A percentile compares a stretch with the other conserved stretches of the same genome.
Conservation (phyloP, 2,329 filamentous ascomycete species). For the Truncatella angustata region DNA sequence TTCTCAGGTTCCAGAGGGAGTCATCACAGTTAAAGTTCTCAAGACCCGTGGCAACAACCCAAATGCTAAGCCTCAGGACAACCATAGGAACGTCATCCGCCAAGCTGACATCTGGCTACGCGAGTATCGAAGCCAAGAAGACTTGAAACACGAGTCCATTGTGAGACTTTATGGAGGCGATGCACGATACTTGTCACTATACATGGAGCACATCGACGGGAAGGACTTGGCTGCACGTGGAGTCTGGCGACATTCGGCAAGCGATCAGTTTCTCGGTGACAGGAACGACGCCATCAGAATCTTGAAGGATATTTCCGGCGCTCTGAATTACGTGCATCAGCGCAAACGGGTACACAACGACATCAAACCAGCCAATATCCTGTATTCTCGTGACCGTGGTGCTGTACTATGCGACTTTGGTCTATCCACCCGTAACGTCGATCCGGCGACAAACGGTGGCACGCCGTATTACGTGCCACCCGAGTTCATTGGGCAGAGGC, state of each 20-base stretch:
- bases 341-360: constrained; percentile 58
- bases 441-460: constrained; percentile 49
- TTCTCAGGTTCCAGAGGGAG: constrained; percentile 49
- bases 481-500: constrained; percentile 56
- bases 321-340: constrained; percentile 55
- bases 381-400: constrained; percentile 57
- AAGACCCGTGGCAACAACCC: constrained; percentile 47
- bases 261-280: constrained; percentile 49
- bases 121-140: constrained; percentile 55
- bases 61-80: constrained; percentile 44
- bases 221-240: constrained; percentile 49
- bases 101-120: constrained; percentile 61
- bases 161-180: constrained; percentile 59
- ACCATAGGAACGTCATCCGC: constrained; percentile 54
- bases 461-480: constrained; percentile 63
- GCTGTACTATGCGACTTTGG: constrained; percentile 62
- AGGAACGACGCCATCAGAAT: constrained; percentile 51
- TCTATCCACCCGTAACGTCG: constrained; percentile 46
- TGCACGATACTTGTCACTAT: constrained; percentile 57
- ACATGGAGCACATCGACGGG: constrained; percentile 61
- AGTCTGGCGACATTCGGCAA: constrained; percentile 46
- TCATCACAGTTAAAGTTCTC: constrained; percentile 61
- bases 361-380: constrained; percentile 61
- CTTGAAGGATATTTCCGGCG: constrained; percentile 51
- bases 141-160: constrained; percentile 55